These are phyloP conservation scores for Citrus hindsii DNA, from an alignment of 345 rosid genomes.

Conservation along the genomic window DNA sequence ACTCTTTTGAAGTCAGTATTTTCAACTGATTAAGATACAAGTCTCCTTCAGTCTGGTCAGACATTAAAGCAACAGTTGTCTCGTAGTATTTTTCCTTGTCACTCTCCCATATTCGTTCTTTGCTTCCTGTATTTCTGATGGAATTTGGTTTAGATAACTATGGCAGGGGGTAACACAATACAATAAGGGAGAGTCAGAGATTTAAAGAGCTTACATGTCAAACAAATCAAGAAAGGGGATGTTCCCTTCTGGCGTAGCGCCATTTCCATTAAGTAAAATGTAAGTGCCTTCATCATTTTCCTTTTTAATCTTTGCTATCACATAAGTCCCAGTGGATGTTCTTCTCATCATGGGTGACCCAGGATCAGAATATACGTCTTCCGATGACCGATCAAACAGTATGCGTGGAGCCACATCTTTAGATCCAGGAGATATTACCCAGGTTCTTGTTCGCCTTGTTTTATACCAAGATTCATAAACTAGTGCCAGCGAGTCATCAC, in stretches of 20 bases:
- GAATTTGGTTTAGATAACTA: conserved; percentile 28
- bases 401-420: conserved; percentile 62
- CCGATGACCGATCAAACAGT: conserved; percentile 94
- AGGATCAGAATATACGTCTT: conserved; percentile 99
- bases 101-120: conserved; percentile 98
- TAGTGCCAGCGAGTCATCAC: conserved; percentile 87
- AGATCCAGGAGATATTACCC: conserved; percentile 86
- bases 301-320: conserved; percentile 85
- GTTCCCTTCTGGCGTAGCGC: conserved; percentile 97
- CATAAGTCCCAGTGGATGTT: conserved; percentile 68
- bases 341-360: conserved; percentile 96
- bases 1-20: conserved; percentile 84
- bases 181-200: background rate
- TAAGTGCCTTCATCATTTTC: conserved; percentile 60
- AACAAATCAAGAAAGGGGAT: conserved; percentile 96
- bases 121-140: conserved; percentile 81
- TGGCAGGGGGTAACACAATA: conserved; percentile 14
- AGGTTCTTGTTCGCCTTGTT: conserved; percentile 82
- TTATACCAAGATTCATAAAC: conserved; percentile 97
- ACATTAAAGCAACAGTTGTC: conserved; percentile 88
- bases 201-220: conserved; percentile 69
- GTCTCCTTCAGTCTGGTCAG: conserved; percentile 82
- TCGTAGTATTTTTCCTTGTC: conserved; percentile 88
- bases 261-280: conserved; percentile 82
- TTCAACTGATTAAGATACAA: conserved; percentile 64